These are phyloP conservation scores for Sarcodon sp. DNA, from an alignment of 768 basidiomycete species.

Conservation along the genomic window DNA sequence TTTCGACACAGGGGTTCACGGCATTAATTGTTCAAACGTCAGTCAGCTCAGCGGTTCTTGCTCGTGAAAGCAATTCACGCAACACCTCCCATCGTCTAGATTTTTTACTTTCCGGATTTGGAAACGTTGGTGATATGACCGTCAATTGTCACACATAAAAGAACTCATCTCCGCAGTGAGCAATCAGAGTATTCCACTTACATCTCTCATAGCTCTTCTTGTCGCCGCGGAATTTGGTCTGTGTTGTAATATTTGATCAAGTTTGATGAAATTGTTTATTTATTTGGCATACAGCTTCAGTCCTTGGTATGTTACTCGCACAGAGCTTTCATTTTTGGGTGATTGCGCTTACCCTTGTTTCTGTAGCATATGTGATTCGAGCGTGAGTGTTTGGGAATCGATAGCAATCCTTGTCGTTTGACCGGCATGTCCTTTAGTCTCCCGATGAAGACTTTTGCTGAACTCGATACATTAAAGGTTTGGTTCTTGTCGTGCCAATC, in stretches of 20 bases:
- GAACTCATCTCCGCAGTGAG: slow-evolving; percentile 26
- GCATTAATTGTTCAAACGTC: slow-evolving; percentile 45
- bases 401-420: neutral
- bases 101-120: slow-evolving; percentile 11
- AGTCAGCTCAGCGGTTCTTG: slow-evolving; percentile 24
- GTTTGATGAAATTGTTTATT: neutral
- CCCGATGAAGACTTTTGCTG: neutral
- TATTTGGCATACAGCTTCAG: neutral
- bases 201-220: slow-evolving; percentile 26
- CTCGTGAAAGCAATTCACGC: slow-evolving; percentile 26
- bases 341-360: neutral
- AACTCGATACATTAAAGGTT: neutral
- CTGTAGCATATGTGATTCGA: neutral
- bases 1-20: slow-evolving; percentile 28
- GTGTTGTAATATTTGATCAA: neutral
- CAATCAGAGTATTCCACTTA: slow-evolving; percentile 29
- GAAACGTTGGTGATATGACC: slow-evolving; percentile 6
- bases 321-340: neutral
- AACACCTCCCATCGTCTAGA: neutral
- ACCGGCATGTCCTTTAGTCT: neutral
- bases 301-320: neutral
- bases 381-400: neutral
- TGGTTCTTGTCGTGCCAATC: neutral
- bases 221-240: slow-evolving; percentile 39
- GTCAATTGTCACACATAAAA: neutral